Evolutionary conservation across 768 basidiomycete genomes (phyloP), one percentile per base, ranked within the genome.

Genomic region (Mrakia frigida): DNA sequence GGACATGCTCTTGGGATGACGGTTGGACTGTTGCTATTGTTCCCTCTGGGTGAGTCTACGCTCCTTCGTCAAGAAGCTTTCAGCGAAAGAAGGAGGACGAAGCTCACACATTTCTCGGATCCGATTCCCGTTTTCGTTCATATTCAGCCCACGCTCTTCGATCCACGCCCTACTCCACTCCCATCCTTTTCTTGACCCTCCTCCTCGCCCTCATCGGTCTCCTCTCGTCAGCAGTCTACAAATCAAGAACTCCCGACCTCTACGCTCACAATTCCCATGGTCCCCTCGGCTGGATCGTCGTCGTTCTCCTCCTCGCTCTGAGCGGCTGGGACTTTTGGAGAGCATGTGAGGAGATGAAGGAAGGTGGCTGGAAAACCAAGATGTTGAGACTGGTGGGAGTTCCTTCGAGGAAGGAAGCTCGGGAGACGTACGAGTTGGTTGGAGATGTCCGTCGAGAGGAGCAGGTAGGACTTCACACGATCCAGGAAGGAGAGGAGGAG

Each of bases 181-280:
- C 90, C 23, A 86, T 86, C 10, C 86, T 90, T n/a, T 70, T 88
- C 39, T 84, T 85, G 0, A 94, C 94, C 84, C 90, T 90, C 81
- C 83, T 79, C 18, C 85, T 91, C 31, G 84, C 86, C 72, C 82
- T 85, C 1, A 81, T 95, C 56, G 92, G 92, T 6, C 88, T 90
- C 82, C 85, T 88, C 21, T 84, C 90, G 31, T 90, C 90, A 80
- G 86, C 86, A 2, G 81, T 92, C 33, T 97, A 98, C 83, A 86
- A 86, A 61, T 92, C 92, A 79, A 82, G 90, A 70, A 93, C 92
- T 0, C 92, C 92, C 3, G 87, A 95, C 83, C 89, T 94, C 90
- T 86, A 86, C 79, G 81, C 82, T 84, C 87, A 78, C 84, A 86
- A 76, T 82, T 81, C 85, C 14, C 94, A 96, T 81, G 85, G 87